These are phyloP conservation scores for Kurtzmaniella quercitrusa DNA, from an alignment of 1,139 yeast species.

Conservation along the genomic window DNA sequence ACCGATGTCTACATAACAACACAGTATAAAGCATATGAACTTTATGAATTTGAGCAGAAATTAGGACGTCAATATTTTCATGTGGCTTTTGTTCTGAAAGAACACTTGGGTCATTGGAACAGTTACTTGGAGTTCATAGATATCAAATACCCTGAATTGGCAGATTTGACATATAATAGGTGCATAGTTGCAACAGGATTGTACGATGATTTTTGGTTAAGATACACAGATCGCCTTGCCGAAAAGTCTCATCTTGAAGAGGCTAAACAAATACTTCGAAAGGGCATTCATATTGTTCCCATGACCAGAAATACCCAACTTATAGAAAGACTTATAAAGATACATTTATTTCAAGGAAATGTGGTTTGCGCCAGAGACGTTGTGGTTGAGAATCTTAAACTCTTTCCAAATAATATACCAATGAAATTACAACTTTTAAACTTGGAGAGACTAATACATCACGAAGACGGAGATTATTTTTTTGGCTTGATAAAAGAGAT, in stretches of 20 bases:
- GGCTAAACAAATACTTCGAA: conserved; percentile 36
- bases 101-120: conserved; percentile 57
- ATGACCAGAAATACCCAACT: conserved; percentile 21
- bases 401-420: conserved; percentile 28
- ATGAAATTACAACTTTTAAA: conserved; percentile 35
- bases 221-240: conserved; percentile 49
- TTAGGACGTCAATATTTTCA: conserved; percentile 52
- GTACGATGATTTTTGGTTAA: conserved; percentile 59
- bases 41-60: conserved; percentile 60
- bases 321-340: conserved; percentile 36
- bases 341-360: conserved; percentile 30
- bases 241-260: conserved; percentile 18
- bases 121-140: conserved; percentile 58
- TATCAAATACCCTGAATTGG: conserved; percentile 19
- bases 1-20: conserved; percentile 56
- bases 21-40: conserved; percentile 55
- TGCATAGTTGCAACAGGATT: conserved; percentile 50
- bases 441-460: conserved; percentile 29
- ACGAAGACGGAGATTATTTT: conserved; percentile 22
- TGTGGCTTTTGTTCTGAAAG: conserved; percentile 34
- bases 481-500: conserved; percentile 21
- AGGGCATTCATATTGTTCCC: conserved; percentile 23
- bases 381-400: conserved; percentile 22
- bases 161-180: conserved; percentile 51
- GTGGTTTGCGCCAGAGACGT: conserved; percentile 35